These are phyloP conservation scores for Lachnellula hyalina DNA, from an alignment of 2,329 filamentous ascomycete species.

Conservation along the genomic window DNA sequence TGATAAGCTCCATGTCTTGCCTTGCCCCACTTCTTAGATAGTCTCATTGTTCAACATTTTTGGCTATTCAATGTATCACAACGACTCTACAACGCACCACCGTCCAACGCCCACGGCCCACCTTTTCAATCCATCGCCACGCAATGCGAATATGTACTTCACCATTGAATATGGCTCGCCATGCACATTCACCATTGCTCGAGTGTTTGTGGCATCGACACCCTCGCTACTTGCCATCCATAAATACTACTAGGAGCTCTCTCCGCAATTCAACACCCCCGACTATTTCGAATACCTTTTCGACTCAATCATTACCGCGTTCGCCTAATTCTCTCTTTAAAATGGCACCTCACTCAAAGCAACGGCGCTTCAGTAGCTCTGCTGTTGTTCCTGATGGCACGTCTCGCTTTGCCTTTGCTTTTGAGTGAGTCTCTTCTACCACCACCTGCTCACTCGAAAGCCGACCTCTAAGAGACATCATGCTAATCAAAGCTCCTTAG, in stretches of 20 bases:
- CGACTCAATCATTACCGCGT: not conserved
- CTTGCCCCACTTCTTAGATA: too few species aligned
- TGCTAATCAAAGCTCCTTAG: slow-evolving; percentile 15
- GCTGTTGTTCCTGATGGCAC: slow-evolving; percentile 3
- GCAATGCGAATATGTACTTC: not conserved
- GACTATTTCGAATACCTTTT: not conserved
- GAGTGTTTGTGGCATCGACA: not conserved
- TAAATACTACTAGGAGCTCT: not conserved
- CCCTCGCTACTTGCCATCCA: not conserved
- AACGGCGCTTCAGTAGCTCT: slow-evolving; percentile 1
- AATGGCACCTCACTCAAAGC: not conserved
- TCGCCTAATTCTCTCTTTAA: not conserved
- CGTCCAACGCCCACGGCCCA: not conserved
- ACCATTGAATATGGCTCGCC: not conserved
- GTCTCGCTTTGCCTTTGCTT: slow-evolving; percentile 48
- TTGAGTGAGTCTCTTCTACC: slow-evolving; percentile 40
- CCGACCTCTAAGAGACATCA: not conserved
- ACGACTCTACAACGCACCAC: not conserved
- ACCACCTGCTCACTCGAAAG: too few species aligned
- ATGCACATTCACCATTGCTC: not conserved
- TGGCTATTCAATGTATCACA: not conserved
- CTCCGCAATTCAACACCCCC: not conserved
- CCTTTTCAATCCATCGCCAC: not conserved
- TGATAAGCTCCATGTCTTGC: too few species aligned
- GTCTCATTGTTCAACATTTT: too few species aligned